Conservation (phyloP, 805 yeast species). For the Sugiyamaella marilandica region DNA sequence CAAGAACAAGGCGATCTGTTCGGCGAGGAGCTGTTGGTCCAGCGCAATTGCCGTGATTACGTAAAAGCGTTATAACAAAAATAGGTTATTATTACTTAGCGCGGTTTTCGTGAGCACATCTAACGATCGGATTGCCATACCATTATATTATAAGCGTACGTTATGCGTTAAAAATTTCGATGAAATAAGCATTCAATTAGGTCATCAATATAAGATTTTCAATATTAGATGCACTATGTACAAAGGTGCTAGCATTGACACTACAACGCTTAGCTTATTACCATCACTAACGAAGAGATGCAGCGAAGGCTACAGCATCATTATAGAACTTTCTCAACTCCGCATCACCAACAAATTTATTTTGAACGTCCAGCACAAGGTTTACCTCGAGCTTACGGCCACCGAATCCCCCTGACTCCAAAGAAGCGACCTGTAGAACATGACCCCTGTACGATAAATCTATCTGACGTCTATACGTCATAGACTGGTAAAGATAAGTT, state of each 20-base stretch:
- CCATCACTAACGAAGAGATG: neutral
- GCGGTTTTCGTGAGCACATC: too few species aligned
- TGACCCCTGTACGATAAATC: slow-evolving; percentile 37
- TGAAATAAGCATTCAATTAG: too few species aligned
- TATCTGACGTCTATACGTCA: slow-evolving; percentile 43
- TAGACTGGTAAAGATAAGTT: slow-evolving; percentile 41
- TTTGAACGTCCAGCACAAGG: slow-evolving; percentile 37
- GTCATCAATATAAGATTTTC: too few species aligned
- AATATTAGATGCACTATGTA: neutral
- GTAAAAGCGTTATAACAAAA: neutral
- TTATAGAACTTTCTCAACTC: slow-evolving; percentile 12
- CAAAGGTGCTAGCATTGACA: neutral
- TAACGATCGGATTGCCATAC: neutral
- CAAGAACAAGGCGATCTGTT: slow-evolving; percentile 62
- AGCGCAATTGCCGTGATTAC: neutral
- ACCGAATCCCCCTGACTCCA: slow-evolving; percentile 58
- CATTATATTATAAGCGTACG: too few species aligned
- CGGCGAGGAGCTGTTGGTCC: slow-evolving; percentile 24
- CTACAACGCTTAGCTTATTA: neutral
- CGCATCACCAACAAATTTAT: slow-evolving; percentile 10
- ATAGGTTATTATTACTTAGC: neutral
- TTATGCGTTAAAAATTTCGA: too few species aligned
- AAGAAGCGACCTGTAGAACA: slow-evolving; percentile 39
- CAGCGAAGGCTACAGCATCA: slow-evolving; percentile 18
- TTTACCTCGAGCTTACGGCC: slow-evolving; percentile 49